phyloP scores from a whole-genome alignment of 495 filamentous ascomycete genomes.

The Xylaria sp. region DNA sequence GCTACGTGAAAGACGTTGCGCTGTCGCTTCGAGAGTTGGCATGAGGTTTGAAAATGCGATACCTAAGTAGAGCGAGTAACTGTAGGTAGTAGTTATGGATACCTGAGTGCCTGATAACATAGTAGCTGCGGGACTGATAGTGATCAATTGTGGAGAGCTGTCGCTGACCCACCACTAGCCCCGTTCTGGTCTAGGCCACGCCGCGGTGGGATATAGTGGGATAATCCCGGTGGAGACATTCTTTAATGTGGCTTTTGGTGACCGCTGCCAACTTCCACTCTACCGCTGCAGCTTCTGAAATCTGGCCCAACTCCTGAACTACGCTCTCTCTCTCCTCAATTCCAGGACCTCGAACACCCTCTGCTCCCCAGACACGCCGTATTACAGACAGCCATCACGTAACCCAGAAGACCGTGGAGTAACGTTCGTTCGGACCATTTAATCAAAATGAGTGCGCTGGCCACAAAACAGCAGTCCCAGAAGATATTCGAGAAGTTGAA shows the following conservation, averaged over 20 bases:
- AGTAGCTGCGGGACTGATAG: background rate
- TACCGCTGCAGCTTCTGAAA: conserved; percentile 32
- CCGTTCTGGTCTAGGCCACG: conserved; percentile 22
- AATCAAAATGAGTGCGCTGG: conserved; percentile 75
- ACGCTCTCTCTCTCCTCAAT: background rate
- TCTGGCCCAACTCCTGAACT: conserved; percentile 43
- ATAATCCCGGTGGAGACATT: conserved; percentile 19
- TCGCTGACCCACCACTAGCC: conserved; percentile 6
- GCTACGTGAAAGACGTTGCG: conserved; percentile 2
- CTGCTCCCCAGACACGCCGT: background rate
- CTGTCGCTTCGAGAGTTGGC: conserved; percentile 8
- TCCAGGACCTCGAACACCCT: background rate
- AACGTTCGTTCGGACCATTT: conserved; percentile 25
- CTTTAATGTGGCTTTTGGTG: conserved; percentile 34
- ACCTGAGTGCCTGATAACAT: too few relatives aligned
- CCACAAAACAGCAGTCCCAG: conserved; percentile 92
- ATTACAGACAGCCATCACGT: conserved; percentile 30
- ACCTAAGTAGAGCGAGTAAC: too few relatives aligned
- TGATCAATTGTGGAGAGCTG: conserved; percentile 16
- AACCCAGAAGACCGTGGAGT: conserved; percentile 25
- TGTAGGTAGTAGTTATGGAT: background rate
- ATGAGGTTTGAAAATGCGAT: background rate
- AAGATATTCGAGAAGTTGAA: conserved; percentile 98
- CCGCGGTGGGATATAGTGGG: conserved; percentile 6
- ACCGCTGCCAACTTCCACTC: conserved; percentile 23